Evolutionary conservation across 768 basidiomycete species (phyloP).

Genomic region (Xanthoconium stramineum): DNA sequence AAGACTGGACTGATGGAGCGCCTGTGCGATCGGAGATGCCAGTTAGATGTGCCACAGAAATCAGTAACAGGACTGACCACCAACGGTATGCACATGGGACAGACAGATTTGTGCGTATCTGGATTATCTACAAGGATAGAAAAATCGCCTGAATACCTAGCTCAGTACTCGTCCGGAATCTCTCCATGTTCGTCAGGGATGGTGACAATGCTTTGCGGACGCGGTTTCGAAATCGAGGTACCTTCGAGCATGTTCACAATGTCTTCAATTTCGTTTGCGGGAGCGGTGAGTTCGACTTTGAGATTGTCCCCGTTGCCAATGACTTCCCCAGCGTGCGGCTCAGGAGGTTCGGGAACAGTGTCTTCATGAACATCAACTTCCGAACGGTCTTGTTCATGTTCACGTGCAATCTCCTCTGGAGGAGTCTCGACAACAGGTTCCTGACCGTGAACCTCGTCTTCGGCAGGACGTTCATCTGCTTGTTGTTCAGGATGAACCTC

Average conservation of each 20-base stretch:
- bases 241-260: constrained; percentile 65
- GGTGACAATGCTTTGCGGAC: constrained; percentile 41
- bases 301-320: constrained; percentile 9
- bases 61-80: constrained; percentile 11
- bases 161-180: constrained; percentile 52
- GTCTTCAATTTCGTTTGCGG: constrained; percentile 52
- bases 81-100: constrained; percentile 20
- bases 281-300: not conserved
- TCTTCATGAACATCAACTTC: constrained; percentile 7
- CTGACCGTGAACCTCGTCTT: constrained; percentile 7
- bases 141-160: constrained; percentile 4
- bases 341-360: constrained; percentile 6
- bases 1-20: constrained; percentile 20
- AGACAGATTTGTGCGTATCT: constrained; percentile 20
- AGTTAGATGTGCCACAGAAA: not conserved
- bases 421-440: constrained; percentile 2
- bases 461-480: not conserved
- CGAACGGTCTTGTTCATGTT: constrained; percentile 7
- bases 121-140: constrained; percentile 22
- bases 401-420: constrained; percentile 4
- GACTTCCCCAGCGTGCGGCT: constrained; percentile 7
- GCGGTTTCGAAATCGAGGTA: constrained; percentile 33
- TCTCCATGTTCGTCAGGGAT: constrained; percentile 57
- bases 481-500: constrained; percentile 13
- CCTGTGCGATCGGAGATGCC: not conserved